Evolutionary conservation across 306 rosid species (phyloP).

Genomic region (Ammopiptanthus mongolicus): DNA sequence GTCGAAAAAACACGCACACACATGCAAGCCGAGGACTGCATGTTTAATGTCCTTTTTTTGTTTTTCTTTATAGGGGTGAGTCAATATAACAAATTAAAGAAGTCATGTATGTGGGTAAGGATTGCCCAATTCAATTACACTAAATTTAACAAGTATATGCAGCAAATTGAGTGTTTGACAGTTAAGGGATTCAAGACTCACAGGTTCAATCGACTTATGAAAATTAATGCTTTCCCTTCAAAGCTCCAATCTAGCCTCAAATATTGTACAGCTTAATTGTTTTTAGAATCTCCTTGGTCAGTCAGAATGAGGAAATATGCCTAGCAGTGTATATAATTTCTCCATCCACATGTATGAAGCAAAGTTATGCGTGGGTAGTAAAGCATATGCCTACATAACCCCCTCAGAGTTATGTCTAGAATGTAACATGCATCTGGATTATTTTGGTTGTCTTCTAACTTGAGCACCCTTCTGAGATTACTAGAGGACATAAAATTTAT

Average conservation of each 20-base stretch:
- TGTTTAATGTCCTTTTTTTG: background rate
- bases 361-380: background rate
- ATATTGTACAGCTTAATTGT: background rate
- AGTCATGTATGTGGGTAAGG: background rate
- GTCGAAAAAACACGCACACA: background rate
- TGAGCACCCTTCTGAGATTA: background rate
- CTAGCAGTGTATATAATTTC: background rate
- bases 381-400: background rate
- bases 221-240: background rate
- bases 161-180: background rate
- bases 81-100: background rate
- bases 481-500: background rate
- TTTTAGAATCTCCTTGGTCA: background rate
- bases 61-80: background rate
- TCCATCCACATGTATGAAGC: background rate
- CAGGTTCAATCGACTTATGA: background rate
- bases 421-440: background rate
- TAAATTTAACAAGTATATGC: background rate
- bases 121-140: background rate
- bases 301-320: background rate
- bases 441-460: background rate
- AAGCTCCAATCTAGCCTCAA: too few species aligned
- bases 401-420: background rate
- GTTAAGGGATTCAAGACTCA: background rate
- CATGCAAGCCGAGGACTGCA: background rate